These are phyloP conservation scores for Russula abietina DNA, from an alignment of 768 basidiomycete genomes.

Conservation along the genomic window DNA sequence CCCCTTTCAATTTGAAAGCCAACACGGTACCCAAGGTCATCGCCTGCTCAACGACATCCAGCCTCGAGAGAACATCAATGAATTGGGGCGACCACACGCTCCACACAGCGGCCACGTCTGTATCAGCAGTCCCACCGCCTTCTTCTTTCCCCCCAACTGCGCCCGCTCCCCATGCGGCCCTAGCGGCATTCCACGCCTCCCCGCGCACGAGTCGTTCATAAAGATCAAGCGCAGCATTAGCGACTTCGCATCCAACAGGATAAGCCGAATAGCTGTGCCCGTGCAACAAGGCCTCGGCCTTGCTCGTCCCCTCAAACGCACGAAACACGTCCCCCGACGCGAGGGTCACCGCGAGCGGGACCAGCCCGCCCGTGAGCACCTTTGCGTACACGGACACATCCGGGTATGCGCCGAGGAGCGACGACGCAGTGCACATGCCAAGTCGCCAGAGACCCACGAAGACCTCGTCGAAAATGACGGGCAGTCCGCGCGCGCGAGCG, in stretches of 20 bases:
- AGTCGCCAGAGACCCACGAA: constrained; percentile 90
- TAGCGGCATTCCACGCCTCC: constrained; percentile 55
- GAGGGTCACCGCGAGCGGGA: constrained; percentile 82
- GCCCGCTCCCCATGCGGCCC: constrained; percentile 47
- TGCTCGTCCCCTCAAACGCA: constrained; percentile 67
- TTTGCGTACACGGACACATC: constrained; percentile 93
- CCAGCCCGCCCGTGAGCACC: constrained; percentile 85
- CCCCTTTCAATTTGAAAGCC: constrained; percentile 61
- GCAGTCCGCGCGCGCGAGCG: constrained; percentile 70
- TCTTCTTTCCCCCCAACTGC: constrained; percentile 13
- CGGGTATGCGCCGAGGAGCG: constrained; percentile 66
- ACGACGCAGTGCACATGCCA: constrained; percentile 57
- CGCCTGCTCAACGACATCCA: constrained; percentile 55
- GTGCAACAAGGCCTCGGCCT: constrained; percentile 83
- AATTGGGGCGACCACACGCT: constrained; percentile 85
- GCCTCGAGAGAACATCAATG: constrained; percentile 52
- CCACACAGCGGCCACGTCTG: constrained; percentile 45
- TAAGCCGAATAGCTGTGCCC: constrained; percentile 97
- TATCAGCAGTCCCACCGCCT: neutral
- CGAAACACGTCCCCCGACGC: constrained; percentile 74
- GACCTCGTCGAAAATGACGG: constrained; percentile 94
- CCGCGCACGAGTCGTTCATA: constrained; percentile 46
- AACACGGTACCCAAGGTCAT: constrained; percentile 90
- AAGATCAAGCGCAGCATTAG: constrained; percentile 68
- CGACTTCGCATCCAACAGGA: constrained; percentile 88